Evolutionary conservation across 192 early-diverging fungal genomes (phyloP), one percentile per base, ranked within the genome.

Genomic region (Backusella macrospora): DNA sequence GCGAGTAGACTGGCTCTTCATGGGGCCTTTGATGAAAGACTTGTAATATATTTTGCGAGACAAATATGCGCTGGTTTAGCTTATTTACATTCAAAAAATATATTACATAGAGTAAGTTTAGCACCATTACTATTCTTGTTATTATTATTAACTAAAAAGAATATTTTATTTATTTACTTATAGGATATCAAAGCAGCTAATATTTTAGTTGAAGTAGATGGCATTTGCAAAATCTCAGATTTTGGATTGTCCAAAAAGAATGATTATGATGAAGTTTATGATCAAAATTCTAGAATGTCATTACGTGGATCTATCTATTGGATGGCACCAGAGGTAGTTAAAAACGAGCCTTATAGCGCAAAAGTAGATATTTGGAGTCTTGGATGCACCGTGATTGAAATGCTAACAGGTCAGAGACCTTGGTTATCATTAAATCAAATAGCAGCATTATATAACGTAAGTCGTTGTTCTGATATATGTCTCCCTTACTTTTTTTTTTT

Each of bases 271-370:
- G 70, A 81, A 48, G 76, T 65, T 13, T 88, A 88, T 75, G 84
- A 86, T 62, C 74, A 76, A 40, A 82, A 79, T 75, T 82, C 84
- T 15, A 73, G 85, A 44, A 84, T 83, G 76, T 86, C 88, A 4
- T 74, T 94, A 15, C 86, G 92, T 71, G 94, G 94, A 12, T 91
- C 94, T 0, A 85, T 95, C 14, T 94, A 69, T 38, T 77, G 76
- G 76, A 98, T 99, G 97, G 96, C 98, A 29, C 98, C 98, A n/a
- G 98, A 99, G 79, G 95, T 98, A 13, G 94, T 93, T 0, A 88
- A 89, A 2, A 88, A 86, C 16, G 88, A 92, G 40, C 93, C 89
- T 14, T 98, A 99, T 73, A 90, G 91, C 62, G 96, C 94, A 38
- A 98, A 96, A 73, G 93, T 96, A 2, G 98, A 99, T 80, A 95